Base-by-base conservation (phyloP, 495 filamentous ascomycete species). In the Bombardia bombarda region DNA sequence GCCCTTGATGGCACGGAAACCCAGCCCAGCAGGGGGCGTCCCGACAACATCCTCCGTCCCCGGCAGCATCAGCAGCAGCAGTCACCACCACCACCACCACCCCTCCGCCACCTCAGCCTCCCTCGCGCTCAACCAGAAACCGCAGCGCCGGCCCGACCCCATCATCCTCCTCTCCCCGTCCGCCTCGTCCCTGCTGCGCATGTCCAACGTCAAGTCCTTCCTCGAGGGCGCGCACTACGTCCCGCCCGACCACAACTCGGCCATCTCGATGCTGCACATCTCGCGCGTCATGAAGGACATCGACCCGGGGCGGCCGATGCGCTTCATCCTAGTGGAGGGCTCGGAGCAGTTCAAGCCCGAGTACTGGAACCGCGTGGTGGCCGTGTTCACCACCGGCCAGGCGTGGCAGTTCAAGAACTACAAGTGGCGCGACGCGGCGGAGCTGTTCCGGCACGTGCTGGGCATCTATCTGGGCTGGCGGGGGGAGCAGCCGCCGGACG, bases 101-200 rank as follows among this genome's bases (percentile, higher is more conserved):
- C n/a, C n/a, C n/a, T n/a, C n/a, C n/a, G n/a, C n/a, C n/a, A n/a
- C n/a, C n/a, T n/a, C n/a, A n/a, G n/a, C 63, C 1, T 41, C 65
- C 4, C 63, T 71, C 17, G 52, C 64, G 7, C 63, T 70, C 30
- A 73, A 70, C 53, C 69, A 72, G 43, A 73, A 76, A 52, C 59
- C 68, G 8, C 57, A 57, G 18, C 68, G 81, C 24, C 80, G 87
- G 26, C 78, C 79, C 38, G 89, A 98, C 57, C 93, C 93, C 17
- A 99, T 99, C 65, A 95, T 99, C 67, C 79, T 99, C 12, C 82
- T 99, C 54, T 97, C 93, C 3, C 92, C 93, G n/a, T 96, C 90
- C 22, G 93, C 93, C 24, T 95, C 89, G 17, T 90, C 90, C 7
- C 84, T 97, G 36, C 86, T 99, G n/a, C 85, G 87, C 62, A 88